Percentiles rank a stretch among this genome's conserved stretches.
Evolutionary conservation across 2,329 filamentous ascomycete genomes (phyloP).

Genomic region (Coleophoma crateriformis): DNA sequence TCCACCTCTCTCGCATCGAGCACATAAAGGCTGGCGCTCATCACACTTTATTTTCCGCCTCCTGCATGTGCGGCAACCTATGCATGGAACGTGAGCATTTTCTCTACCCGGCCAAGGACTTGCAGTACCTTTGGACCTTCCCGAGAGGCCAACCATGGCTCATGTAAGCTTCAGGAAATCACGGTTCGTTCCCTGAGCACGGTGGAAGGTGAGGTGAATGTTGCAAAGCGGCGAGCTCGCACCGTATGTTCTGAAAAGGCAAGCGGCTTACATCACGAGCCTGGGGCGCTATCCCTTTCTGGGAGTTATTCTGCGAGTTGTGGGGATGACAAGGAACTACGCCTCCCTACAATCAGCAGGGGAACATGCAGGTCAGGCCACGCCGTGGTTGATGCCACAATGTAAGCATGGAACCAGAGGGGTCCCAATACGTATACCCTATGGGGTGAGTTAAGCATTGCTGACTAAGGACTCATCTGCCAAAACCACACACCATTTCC

Average conservation of each 20-base stretch:
- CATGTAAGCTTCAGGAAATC: neutral
- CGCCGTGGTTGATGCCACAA: too few relatives aligned
- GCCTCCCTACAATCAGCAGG: too few relatives aligned
- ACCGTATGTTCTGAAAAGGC: neutral
- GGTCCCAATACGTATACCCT: too few relatives aligned
- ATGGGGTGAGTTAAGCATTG: too few relatives aligned
- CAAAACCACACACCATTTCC: too few relatives aligned
- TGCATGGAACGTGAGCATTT: neutral
- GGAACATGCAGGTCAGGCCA: too few relatives aligned
- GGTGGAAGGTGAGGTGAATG: neutral
- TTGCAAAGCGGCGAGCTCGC: neutral
- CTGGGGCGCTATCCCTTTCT: neutral
- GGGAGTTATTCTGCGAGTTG: neutral
- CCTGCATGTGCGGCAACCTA: slow-evolving; percentile 6
- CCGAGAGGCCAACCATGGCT: neutral
- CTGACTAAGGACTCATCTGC: too few relatives aligned
- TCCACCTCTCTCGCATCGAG: slow-evolving; percentile 4
- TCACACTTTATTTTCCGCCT: slow-evolving; percentile 8
- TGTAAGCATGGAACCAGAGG: too few relatives aligned
- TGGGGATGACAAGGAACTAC: too few relatives aligned
- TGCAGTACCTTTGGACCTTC: slow-evolving; percentile 1
- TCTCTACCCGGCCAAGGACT: too few relatives aligned
- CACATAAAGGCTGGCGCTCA: slow-evolving; percentile 6
- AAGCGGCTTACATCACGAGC: neutral
- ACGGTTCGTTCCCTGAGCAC: neutral